A percentile compares a stretch with the other conserved stretches of the same genome.
Conservation (phyloP, 805 yeast species). For the Cyberlindnera suaveolens region DNA sequence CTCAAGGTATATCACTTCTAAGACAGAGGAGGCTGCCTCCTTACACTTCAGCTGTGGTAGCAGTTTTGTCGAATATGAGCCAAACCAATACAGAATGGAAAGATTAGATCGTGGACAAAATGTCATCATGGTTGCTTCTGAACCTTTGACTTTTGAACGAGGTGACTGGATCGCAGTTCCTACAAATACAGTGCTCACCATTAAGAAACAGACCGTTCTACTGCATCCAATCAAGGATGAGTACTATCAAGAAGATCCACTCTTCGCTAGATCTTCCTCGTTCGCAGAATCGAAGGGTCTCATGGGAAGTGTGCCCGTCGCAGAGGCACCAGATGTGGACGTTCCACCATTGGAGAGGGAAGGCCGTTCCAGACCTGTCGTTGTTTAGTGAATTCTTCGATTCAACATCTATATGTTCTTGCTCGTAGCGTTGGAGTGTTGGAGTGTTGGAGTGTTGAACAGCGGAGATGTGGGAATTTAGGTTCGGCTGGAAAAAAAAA, state of each 20-base stretch:
- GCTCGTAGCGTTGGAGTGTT: neutral
- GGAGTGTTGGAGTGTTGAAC: too few species aligned
- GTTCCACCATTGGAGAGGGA: constrained; percentile 80
- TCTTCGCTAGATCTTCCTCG: constrained; percentile 62
- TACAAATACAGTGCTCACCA: constrained; percentile 78
- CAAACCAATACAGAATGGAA: constrained; percentile 93
- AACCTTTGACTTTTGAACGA: constrained; percentile 92
- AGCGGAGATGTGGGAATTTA: neutral
- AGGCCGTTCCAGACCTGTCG: constrained; percentile 42
- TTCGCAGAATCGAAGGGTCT: constrained; percentile 89
- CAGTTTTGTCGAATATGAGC: constrained; percentile 80
- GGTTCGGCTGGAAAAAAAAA: neutral
- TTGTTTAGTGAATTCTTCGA: neutral
- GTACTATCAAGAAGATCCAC: constrained; percentile 69
- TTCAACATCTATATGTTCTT: neutral
- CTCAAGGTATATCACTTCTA: constrained; percentile 81
- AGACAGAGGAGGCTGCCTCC: constrained; percentile 93
- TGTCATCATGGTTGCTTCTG: constrained; percentile 94
- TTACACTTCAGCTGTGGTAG: constrained; percentile 93
- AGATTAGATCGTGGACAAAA: constrained; percentile 88
- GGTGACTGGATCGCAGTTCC: constrained; percentile 98
- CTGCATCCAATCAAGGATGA: constrained; percentile 91
- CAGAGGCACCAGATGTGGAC: constrained; percentile 40
- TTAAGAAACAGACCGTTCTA: constrained; percentile 78
- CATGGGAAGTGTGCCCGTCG: constrained; percentile 82